phyloP scores from a whole-genome alignment of 2,329 filamentous ascomycete genomes.

The Venturiaceae sp. region DNA sequence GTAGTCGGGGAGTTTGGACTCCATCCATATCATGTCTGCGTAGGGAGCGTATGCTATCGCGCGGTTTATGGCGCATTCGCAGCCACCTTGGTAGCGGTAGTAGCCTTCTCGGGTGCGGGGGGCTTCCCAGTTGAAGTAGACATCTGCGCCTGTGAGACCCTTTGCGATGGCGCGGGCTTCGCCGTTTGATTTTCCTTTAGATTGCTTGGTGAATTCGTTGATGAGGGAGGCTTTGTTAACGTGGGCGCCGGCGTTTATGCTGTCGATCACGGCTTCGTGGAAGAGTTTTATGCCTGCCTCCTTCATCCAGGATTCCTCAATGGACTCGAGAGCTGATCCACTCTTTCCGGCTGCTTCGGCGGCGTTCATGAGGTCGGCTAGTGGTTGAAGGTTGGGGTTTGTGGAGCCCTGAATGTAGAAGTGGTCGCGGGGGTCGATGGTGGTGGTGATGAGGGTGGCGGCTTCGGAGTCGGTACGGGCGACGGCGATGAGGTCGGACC shows the following conservation, averaged over 20 bases:
- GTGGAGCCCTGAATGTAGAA: constrained; percentile 85
- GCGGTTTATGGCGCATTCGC: constrained; percentile 81
- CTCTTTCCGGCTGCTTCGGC: constrained; percentile 75
- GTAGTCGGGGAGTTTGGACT: constrained; percentile 29
- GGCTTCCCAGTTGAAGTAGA: constrained; percentile 94
- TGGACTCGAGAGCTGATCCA: constrained; percentile 72
- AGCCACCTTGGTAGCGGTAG: constrained; percentile 88
- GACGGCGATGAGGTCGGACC: constrained; percentile 77
- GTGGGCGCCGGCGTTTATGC: constrained; percentile 60
- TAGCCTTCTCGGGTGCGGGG: constrained; percentile 88
- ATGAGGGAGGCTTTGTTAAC: constrained; percentile 61
- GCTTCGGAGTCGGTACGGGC: constrained; percentile 96
- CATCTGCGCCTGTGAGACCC: constrained; percentile 64
- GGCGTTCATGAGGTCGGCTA: constrained; percentile 83
- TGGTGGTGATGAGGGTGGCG: constrained; percentile 91
- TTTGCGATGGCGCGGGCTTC: constrained; percentile 76
- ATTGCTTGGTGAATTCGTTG: constrained; percentile 53
- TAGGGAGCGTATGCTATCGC: constrained; percentile 89
- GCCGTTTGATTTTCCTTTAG: constrained; percentile 74
- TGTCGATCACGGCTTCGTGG: constrained; percentile 77
- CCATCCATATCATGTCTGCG: constrained; percentile 98
- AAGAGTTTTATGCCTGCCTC: constrained; percentile 80
- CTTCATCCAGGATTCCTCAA: constrained; percentile 80
- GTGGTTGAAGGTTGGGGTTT: constrained; percentile 71
- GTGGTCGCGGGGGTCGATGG: constrained; percentile 93